Percentiles rank a stretch among this genome's conserved stretches.
phyloP scores from a whole-genome alignment of 2,329 filamentous ascomycete species.

The Tolypocladium amazonense region DNA sequence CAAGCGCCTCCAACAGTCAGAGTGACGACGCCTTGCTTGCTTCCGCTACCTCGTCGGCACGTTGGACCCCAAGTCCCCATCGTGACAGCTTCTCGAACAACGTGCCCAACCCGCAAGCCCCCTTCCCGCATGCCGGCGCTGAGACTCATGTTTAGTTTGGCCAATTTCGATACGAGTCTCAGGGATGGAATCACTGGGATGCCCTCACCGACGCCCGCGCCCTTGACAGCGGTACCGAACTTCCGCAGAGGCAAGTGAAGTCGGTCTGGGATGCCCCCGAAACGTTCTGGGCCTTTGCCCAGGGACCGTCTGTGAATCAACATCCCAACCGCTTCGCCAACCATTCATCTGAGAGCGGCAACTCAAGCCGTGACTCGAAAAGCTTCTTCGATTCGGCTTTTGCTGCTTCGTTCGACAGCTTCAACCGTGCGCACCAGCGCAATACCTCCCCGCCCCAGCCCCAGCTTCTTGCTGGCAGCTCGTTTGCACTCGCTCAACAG shows the following conservation, averaged over 20 bases:
- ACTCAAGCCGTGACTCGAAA: background rate
- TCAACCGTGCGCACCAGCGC: background rate
- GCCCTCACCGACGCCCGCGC: background rate
- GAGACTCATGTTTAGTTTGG: background rate
- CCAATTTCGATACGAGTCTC: background rate
- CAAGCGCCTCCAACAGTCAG: background rate
- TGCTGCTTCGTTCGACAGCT: background rate
- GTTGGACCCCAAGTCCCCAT: slow-evolving; percentile 1
- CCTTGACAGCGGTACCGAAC: background rate
- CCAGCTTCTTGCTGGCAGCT: background rate
- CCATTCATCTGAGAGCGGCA: background rate
- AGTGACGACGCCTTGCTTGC: no score
- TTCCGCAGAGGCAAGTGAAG: background rate
- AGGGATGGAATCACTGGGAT: background rate
- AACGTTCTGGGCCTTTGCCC: background rate
- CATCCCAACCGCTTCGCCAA: background rate
- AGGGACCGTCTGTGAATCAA: background rate
- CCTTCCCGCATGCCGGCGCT: background rate
- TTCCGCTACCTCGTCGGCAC: background rate
- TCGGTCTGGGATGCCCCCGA: background rate
- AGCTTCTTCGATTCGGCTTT: background rate
- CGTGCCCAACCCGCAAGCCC: background rate
- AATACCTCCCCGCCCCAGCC: background rate
- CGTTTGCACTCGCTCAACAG: background rate
- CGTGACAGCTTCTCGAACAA: background rate